Evolutionary conservation across 2,329 filamentous ascomycete species (phyloP), one percentile per base, ranked within the genome.

Genomic region (Botrytis cinerea): DNA sequence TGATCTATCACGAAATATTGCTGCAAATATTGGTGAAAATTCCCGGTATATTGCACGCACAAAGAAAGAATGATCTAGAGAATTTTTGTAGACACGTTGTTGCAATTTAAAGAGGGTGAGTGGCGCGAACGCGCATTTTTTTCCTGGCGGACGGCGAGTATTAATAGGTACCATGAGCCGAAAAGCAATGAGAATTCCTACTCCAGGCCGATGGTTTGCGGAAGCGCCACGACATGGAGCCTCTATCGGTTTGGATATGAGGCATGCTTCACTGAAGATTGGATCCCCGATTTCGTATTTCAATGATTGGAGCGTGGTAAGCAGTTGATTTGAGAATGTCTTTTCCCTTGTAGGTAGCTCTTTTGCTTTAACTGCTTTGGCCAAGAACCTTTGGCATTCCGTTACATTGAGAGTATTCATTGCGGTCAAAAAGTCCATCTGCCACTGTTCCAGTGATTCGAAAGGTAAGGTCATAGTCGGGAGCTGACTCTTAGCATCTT

Each of bases 21-120:
- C 57, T 22, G 77, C 73, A 14, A 86, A 78, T 22, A 87, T 79
- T 32, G 84, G 86, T 22, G 86, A 86, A 73, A 92, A 86, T 75
- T 92, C 90, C 74, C 87, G 86, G 77, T 90, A 87, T 3, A 91
- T 85, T 46, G 86, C 85, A 73, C 88, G 86, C 1, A 87, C 85
- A 77, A 93, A 93, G 3, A 85, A 86, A 7, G 88, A 84, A 62
- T 89, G 86, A 75, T 89, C 87, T 0, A 84, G 82, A 46, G 86
- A 84, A 74, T 85, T 85, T 43, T 85, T 83, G 77, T 90, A 87
- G 0, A 88, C 85, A 75, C 91, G 86, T 80, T 93, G 91, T 73
- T 90, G 89, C 12, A 87, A 84, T 76, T 88, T 89, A 83, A 93
- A 92, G 76, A 93, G 89, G 62, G 83, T 86, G 45, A 92, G 82